These are phyloP conservation scores for Trichoderma arundinaceum DNA, from an alignment of 2,329 filamentous ascomycete species.

Conservation along the genomic window DNA sequence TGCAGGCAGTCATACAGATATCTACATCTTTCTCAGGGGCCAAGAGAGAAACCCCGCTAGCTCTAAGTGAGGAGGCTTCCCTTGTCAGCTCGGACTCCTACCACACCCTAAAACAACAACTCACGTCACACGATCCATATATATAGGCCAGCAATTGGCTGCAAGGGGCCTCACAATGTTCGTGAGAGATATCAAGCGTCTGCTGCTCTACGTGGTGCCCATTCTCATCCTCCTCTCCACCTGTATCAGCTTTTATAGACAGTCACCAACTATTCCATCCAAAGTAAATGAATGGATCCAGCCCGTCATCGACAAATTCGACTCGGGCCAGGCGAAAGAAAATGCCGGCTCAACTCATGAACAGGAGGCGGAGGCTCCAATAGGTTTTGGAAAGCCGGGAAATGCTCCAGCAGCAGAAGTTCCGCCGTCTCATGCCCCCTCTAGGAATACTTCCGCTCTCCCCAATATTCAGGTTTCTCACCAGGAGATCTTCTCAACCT, in stretches of 20 bases:
- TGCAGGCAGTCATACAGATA: background rate
- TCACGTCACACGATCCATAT: conserved; percentile 6
- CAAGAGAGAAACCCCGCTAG: background rate
- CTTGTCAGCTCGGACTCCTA: background rate
- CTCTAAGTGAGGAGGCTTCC: conserved; percentile 7
- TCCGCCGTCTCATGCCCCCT: background rate
- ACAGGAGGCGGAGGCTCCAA: background rate
- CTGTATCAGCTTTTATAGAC: conserved; percentile 35
- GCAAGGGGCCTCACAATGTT: conserved; percentile 40
- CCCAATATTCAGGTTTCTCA: conserved; percentile 35
- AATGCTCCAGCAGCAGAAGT: background rate
- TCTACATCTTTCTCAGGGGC: background rate
- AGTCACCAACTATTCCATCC: background rate
- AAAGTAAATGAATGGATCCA: conserved; percentile 13
- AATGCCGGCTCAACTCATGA: background rate
- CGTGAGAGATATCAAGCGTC: conserved; percentile 42
- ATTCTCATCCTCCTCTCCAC: conserved; percentile 42
- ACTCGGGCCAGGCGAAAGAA: background rate
- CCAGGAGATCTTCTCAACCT: conserved; percentile 53
- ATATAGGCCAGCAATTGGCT: background rate
- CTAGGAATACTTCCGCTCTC: background rate
- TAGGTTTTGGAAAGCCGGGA: background rate
- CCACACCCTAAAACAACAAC: background rate
- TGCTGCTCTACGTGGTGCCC: conserved; percentile 42
- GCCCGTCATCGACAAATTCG: conserved; percentile 5